Evolutionary conservation across 2,329 filamentous ascomycete genomes (phyloP).

Genomic region (Stachybotrys echinatus): DNA sequence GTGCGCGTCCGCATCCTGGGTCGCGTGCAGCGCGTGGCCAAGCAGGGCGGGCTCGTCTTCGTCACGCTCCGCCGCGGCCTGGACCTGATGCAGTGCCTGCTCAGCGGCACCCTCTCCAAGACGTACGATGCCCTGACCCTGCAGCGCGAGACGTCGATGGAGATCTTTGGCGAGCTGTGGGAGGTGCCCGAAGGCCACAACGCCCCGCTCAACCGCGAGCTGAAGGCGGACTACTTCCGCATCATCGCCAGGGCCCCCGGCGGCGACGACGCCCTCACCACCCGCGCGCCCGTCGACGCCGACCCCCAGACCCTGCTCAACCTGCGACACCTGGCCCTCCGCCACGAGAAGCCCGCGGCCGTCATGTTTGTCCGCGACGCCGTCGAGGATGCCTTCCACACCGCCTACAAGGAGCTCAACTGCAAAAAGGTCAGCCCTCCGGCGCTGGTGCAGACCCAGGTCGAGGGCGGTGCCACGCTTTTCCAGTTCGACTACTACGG

Average conservation of each 20-base stretch:
- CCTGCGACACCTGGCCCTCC: slow-evolving; percentile 77
- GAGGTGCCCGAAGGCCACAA: slow-evolving; percentile 72
- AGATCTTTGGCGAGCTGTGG: slow-evolving; percentile 77
- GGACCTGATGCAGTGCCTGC: slow-evolving; percentile 71
- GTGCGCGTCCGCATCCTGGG: slow-evolving; percentile 71
- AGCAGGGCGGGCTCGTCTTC: slow-evolving; percentile 82
- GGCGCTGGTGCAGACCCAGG: slow-evolving; percentile 89
- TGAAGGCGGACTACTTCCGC: slow-evolving; percentile 85
- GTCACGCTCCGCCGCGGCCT: slow-evolving; percentile 79
- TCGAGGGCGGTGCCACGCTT: slow-evolving; percentile 86
- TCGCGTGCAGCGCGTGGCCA: slow-evolving; percentile 73
- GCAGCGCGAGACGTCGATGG: slow-evolving; percentile 81
- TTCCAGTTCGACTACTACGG: slow-evolving; percentile 89
- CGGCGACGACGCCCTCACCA: slow-evolving; percentile 88
- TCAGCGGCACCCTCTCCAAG: slow-evolving; percentile 75
- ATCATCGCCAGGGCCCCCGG: slow-evolving; percentile 75
- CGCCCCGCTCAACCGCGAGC: slow-evolving; percentile 78
- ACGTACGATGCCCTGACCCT: slow-evolving; percentile 88
- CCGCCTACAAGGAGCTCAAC: slow-evolving; percentile 69
- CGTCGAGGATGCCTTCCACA: slow-evolving; percentile 74
- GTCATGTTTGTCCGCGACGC: slow-evolving; percentile 83
- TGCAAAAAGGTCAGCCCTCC: slow-evolving; percentile 83
- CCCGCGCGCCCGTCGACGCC: slow-evolving; percentile 52
- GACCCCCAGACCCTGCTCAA: slow-evolving; percentile 65
- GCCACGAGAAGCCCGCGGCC: slow-evolving; percentile 76